Conservation (phyloP, 805 yeast species). For the Monosporozyma unispora region DNA sequence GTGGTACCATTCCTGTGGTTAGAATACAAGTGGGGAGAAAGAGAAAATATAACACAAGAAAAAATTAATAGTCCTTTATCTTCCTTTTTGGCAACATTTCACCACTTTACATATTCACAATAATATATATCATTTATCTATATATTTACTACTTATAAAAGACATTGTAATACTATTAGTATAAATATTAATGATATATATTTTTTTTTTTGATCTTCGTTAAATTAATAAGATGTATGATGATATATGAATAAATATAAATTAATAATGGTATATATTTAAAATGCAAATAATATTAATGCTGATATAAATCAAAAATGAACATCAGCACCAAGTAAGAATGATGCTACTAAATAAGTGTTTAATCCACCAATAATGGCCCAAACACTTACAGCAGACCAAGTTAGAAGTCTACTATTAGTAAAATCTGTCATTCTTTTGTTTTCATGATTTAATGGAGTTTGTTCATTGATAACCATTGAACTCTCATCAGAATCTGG, state of each 20-base stretch:
- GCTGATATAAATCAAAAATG: conserved; percentile 31
- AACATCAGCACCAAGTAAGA: conserved; percentile 42
- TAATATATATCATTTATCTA: not conserved
- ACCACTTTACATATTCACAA: not conserved
- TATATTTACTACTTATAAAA: not conserved
- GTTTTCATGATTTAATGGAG: conserved; percentile 24
- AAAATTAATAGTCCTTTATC: not conserved
- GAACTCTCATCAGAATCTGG: conserved; percentile 2
- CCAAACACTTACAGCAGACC: conserved; percentile 56
- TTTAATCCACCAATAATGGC: conserved; percentile 62
- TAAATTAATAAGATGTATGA: not conserved
- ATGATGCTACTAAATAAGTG: conserved; percentile 52
- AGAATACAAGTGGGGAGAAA: conserved; percentile 24
- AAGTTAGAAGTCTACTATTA: conserved; percentile 48
- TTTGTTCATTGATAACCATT: conserved; percentile 19
- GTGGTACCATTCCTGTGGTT: conserved; percentile 69
- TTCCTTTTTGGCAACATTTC: not conserved
- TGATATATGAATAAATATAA: not conserved
- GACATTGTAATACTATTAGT: not conserved
- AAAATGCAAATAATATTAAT: not conserved
- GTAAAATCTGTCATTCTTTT: conserved; percentile 49
- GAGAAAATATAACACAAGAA: conserved; percentile 21
- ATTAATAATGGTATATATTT: not conserved
- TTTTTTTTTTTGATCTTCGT: not conserved
- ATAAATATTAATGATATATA: not conserved